Evolutionary conservation across 345 rosid genomes (phyloP), one percentile per base, ranked within the genome.

Genomic region (Salix koriyanagi): DNA sequence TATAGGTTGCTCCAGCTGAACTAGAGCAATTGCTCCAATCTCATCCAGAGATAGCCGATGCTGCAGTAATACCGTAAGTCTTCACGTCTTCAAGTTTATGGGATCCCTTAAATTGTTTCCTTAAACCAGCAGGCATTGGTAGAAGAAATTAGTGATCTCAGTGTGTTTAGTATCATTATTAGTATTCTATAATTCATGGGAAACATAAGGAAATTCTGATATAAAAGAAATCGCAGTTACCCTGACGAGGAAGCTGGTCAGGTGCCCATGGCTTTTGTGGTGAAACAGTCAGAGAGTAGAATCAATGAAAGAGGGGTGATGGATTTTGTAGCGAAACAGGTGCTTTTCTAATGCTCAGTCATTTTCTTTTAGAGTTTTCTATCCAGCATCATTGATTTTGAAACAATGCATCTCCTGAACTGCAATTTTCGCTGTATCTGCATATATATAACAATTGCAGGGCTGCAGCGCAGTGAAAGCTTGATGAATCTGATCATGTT

Each of bases 1-100:
- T 32, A 32, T 78, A 87, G 91, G 92, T 89, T 48, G 83, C 89
- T 71, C 91, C 88, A 11, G 91, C 92, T 75, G 91, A 89, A 61
- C 61, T 86, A 21, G 91, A 89, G 65, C 86, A 86, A 65, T 39
- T 88, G 79, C 80, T 87, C 28, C 85, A 78, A 23, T 67, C 88
- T 65, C 87, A 86, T 77, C 85, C 80, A 1, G 84, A 85, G 50
- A 86, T 89, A 66, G 79, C 74, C 26, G 92, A 88, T 76, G 92
- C 89, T 8, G 89, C 89, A 14, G 87, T 88, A 0, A 42, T 86
- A 26, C 88, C 88, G 89, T 88, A 77, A 77, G 80, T 62, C 15
- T n/a, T 11, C 36, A 41, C 25, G 12, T 1, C 14, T 37, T 8
- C 46, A 41, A 41, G 3, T 11, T 41, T 41, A 9, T 41, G 46